phyloP scores from a whole-genome alignment of 495 filamentous ascomycete species.

The Thozetella sp. region DNA sequence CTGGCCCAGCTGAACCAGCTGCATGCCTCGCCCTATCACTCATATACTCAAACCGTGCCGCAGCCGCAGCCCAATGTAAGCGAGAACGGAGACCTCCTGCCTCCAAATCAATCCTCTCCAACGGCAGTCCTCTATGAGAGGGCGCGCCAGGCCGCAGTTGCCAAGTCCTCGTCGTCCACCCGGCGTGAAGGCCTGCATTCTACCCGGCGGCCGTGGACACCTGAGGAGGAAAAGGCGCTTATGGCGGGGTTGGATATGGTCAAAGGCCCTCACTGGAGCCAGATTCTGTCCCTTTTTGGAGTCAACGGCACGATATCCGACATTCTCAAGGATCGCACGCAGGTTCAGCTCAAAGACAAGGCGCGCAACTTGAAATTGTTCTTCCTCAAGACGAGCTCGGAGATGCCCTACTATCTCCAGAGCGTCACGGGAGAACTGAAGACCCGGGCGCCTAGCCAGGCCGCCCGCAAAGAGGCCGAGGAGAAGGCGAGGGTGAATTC shows the following conservation, averaged over 20 bases:
- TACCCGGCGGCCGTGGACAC: constrained; percentile 87
- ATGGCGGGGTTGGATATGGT: constrained; percentile 92
- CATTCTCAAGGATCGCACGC: constrained; percentile 87
- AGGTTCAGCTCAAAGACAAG: constrained; percentile 96
- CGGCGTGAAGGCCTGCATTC: constrained; percentile 77
- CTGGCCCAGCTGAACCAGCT: constrained; percentile 13
- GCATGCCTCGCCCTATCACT: constrained; percentile 15
- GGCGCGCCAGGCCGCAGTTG: constrained; percentile 78
- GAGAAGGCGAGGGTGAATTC: constrained; percentile 66
- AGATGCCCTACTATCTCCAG: constrained; percentile 89
- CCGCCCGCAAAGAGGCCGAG: constrained; percentile 78
- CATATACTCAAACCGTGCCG: constrained; percentile 14
- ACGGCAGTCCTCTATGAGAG: constrained; percentile 81
- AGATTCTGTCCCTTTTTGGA: constrained; percentile 89
- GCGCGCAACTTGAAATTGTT: constrained; percentile 93
- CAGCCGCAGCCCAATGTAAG: constrained; percentile 3
- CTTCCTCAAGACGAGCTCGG: constrained; percentile 90
- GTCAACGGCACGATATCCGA: constrained; percentile 80
- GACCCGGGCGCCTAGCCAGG: constrained; percentile 83
- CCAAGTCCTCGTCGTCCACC: constrained; percentile 74
- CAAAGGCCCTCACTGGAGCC: constrained; percentile 93
- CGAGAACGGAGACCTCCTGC: constrained; percentile 24
- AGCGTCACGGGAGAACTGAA: constrained; percentile 93
- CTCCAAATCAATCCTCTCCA: constrained; percentile 75
- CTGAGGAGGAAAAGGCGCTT: constrained; percentile 87